phyloP scores from a whole-genome alignment of 768 basidiomycete species.

The Porpolomopsis calyptriformis region DNA sequence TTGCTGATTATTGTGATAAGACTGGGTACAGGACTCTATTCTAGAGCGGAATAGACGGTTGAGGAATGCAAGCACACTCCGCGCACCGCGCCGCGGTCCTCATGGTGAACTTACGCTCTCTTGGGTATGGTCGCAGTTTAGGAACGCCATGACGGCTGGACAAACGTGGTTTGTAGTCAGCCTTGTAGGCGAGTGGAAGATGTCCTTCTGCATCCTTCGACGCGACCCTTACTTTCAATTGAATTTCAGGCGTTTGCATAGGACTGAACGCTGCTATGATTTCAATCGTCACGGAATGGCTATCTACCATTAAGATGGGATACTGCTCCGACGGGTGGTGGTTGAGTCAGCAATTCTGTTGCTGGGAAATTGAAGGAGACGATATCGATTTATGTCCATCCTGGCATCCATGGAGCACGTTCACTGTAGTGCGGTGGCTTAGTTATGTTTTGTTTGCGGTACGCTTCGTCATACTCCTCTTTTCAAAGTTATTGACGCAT shows the following conservation, averaged over 20 bases:
- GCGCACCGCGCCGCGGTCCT: constrained; percentile 34
- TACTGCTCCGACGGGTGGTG: constrained; percentile 98
- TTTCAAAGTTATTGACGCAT: background rate
- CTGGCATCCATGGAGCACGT: constrained; percentile 84
- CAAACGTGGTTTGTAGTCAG: constrained; percentile 91
- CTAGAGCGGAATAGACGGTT: constrained; percentile 76
- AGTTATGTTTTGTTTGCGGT: constrained; percentile 88
- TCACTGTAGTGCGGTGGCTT: constrained; percentile 63
- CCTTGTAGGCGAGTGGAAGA: constrained; percentile 62
- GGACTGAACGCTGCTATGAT: constrained; percentile 92
- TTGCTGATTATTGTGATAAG: constrained; percentile 28
- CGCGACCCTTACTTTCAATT: constrained; percentile 2
- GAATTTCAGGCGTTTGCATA: constrained; percentile 65
- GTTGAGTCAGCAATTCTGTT: constrained; percentile 96
- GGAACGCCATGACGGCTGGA: constrained; percentile 52
- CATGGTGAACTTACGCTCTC: constrained; percentile 39
- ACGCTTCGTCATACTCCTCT: constrained; percentile 21
- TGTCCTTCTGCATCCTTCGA: background rate
- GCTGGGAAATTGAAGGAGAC: constrained; percentile 86
- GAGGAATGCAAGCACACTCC: constrained; percentile 41
- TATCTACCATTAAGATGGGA: constrained; percentile 95
- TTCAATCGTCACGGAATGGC: constrained; percentile 92
- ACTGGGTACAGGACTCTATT: constrained; percentile 96
- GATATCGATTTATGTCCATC: constrained; percentile 73
- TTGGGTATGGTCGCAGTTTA: constrained; percentile 54